Evolutionary conservation across 768 basidiomycete species (phyloP).

Genomic region (Pholiota conissans): DNA sequence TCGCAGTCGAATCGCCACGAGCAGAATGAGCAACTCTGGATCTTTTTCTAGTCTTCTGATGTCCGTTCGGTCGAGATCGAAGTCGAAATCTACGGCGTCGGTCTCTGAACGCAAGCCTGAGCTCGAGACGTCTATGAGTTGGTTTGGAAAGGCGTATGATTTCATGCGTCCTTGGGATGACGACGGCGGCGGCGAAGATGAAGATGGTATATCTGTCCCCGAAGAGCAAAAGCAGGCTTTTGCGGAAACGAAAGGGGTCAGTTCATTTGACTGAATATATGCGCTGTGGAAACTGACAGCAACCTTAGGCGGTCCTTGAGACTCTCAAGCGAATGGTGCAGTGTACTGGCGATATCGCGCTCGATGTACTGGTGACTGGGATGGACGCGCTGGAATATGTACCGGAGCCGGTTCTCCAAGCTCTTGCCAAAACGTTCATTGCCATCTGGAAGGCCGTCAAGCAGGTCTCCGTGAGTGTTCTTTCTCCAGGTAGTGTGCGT

Average conservation of each 20-base stretch:
- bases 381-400: constrained; percentile 40
- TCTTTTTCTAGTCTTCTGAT: constrained; percentile 20
- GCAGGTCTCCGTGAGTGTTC: constrained; percentile 49
- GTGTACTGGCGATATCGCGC: constrained; percentile 30
- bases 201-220: constrained; percentile 16
- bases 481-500: neutral
- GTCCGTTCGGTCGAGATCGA: constrained; percentile 17
- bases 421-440: constrained; percentile 46
- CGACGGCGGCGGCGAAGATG: constrained; percentile 12
- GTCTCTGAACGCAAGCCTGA: neutral
- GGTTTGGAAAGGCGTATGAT: constrained; percentile 22
- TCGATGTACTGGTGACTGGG: constrained; percentile 36
- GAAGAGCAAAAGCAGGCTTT: constrained; percentile 32
- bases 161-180: constrained; percentile 23
- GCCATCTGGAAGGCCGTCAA: constrained; percentile 60
- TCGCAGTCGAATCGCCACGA: constrained; percentile 11
- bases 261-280: constrained; percentile 3
- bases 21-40: constrained; percentile 13
- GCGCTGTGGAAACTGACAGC: neutral
- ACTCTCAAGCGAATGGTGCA: constrained; percentile 32
- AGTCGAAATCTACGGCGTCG: constrained; percentile 4
- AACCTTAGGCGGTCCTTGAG: constrained; percentile 26
- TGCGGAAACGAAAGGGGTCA: constrained; percentile 30
- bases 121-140: constrained; percentile 19
- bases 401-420: constrained; percentile 51